Percentiles rank a stretch among this genome's conserved stretches.
Evolutionary conservation across 2,329 filamentous ascomycete species (phyloP).

Genomic region (Setomelanomma holmii): DNA sequence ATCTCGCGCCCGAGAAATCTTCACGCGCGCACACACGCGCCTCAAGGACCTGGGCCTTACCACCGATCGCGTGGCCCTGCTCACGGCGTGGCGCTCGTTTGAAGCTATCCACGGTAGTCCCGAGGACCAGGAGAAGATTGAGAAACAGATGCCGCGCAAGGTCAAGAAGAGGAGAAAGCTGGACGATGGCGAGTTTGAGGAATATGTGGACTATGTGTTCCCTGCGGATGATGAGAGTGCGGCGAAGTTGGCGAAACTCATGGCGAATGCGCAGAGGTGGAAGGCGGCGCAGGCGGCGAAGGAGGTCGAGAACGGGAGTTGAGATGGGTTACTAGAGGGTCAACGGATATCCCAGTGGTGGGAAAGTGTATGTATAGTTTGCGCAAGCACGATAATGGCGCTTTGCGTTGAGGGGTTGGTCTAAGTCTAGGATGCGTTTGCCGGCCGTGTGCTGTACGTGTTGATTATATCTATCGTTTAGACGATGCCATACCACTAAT

Average conservation of each 20-base stretch:
- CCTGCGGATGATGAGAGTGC: constrained; percentile 90
- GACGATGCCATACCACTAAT: no score
- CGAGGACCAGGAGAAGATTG: constrained; percentile 80
- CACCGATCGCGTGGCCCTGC: constrained; percentile 80
- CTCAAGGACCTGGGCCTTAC: constrained; percentile 87
- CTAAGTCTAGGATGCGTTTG: no score
- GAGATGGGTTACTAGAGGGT: background rate
- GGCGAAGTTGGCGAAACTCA: constrained; percentile 80
- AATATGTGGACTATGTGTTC: constrained; percentile 97
- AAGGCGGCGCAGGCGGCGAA: constrained; percentile 64
- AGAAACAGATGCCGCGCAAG: constrained; percentile 91
- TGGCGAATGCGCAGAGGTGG: constrained; percentile 88
- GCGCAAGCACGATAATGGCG: background rate
- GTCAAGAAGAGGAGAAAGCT: constrained; percentile 91
- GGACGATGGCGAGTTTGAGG: constrained; percentile 93
- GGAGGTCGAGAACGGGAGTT: constrained; percentile 10
- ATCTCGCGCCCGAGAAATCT: constrained; percentile 79
- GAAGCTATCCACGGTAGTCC: constrained; percentile 81
- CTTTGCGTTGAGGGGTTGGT: no score
- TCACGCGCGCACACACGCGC: constrained; percentile 81
- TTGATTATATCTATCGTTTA: no score
- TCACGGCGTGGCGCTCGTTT: constrained; percentile 92
- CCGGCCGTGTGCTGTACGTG: no score
- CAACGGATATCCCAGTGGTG: background rate
- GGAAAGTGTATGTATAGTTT: background rate